Evolutionary conservation across 805 yeast species (phyloP).

Genomic region (Yueomyces sinensis): DNA sequence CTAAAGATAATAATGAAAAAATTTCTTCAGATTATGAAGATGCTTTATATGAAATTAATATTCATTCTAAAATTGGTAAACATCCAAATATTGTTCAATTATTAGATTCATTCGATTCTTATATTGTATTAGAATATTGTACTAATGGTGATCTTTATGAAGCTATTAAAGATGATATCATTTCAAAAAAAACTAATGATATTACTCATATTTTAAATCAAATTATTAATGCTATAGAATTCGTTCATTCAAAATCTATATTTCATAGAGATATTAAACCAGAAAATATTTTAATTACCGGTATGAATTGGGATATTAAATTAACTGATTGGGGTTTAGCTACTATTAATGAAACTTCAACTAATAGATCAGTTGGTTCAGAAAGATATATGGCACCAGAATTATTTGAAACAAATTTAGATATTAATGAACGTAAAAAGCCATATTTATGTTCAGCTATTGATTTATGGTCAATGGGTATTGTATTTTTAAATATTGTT

Average conservation of each 20-base stretch:
- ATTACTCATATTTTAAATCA: conserved; percentile 46
- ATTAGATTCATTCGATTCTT: conserved; percentile 52
- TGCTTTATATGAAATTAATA: conserved; percentile 55
- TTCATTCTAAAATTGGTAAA: conserved; percentile 46
- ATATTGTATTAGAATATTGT: conserved; percentile 68
- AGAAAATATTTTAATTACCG: conserved; percentile 53
- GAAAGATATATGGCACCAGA: conserved; percentile 96
- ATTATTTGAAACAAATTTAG: conserved; percentile 43
- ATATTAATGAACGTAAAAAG: conserved; percentile 29
- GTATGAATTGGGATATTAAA: conserved; percentile 40
- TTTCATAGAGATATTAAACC: conserved; percentile 80
- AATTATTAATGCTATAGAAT: conserved; percentile 60
- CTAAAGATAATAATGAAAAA: conserved; percentile 25
- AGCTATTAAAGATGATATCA: conserved; percentile 47
- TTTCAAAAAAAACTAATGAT: conserved; percentile 38
- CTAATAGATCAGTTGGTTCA: conserved; percentile 77
- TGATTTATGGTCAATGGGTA: conserved; percentile 85
- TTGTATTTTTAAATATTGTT: conserved; percentile 69
- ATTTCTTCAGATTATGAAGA: conserved; percentile 26
- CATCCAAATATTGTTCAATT: conserved; percentile 49
- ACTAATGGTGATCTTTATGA: conserved; percentile 80
- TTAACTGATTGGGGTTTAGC: conserved; percentile 71
- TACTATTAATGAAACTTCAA: conserved; percentile 35
- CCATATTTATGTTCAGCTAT: conserved; percentile 68
- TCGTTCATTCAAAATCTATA: conserved; percentile 56